Percentiles rank a stretch among this genome's conserved stretches.
Conservation (phyloP, 768 basidiomycete genomes). For the Auriculariales sp. region DNA sequence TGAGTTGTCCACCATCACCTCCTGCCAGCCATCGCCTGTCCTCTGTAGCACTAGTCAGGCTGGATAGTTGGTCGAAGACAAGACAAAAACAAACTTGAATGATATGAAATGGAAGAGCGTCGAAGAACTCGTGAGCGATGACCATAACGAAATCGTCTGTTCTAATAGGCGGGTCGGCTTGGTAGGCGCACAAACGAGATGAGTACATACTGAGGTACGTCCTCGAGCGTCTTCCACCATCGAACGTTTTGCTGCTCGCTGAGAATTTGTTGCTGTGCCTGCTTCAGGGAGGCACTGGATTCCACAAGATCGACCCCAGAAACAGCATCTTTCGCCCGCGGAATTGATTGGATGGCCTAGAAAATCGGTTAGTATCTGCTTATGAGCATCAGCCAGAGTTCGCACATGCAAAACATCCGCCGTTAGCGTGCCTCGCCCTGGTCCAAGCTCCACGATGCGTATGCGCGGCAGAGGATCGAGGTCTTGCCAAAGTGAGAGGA, state of each 20-base stretch:
- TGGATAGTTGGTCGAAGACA: not conserved
- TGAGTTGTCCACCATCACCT: conserved; percentile 52
- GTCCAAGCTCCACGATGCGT: conserved; percentile 82
- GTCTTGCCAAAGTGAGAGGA: conserved; percentile 58
- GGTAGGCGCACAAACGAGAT: conserved; percentile 8
- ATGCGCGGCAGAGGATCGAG: conserved; percentile 33
- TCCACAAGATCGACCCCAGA: conserved; percentile 65
- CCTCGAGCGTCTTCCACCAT: conserved; percentile 66
- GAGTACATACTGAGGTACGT: conserved; percentile 32
- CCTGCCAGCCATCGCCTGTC: conserved; percentile 69
- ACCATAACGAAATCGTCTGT: conserved; percentile 56
- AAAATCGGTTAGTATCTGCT: not conserved
- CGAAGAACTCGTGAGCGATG: conserved; percentile 95
- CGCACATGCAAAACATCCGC: conserved; percentile 74
- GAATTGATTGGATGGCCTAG: conserved; percentile 39
- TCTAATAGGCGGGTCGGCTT: conserved; percentile 1
- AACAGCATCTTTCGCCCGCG: conserved; percentile 19
- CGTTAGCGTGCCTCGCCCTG: conserved; percentile 87
- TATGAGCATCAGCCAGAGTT: conserved; percentile 4
- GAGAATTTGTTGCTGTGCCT: conserved; percentile 26
- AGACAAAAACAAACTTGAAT: conserved; percentile 45
- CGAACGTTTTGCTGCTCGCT: conserved; percentile 21
- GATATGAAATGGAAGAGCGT: conserved; percentile 85
- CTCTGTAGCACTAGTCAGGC: conserved; percentile 29
- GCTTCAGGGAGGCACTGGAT: conserved; percentile 52